phyloP scores from a whole-genome alignment of 768 basidiomycete species.

The Phallus indusiatus region DNA sequence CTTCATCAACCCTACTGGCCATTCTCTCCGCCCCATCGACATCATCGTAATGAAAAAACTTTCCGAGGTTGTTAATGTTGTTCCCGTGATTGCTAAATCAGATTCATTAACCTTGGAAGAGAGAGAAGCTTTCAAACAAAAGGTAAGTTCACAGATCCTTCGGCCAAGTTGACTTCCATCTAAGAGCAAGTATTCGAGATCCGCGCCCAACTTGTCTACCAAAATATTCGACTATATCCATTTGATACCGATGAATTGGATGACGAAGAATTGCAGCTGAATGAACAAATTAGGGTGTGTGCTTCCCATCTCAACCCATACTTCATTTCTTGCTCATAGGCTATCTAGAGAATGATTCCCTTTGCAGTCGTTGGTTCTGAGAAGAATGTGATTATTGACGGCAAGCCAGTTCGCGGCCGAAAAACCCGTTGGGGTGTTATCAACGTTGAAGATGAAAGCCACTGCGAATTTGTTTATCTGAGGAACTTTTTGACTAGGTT shows the following conservation, averaged over 20 bases:
- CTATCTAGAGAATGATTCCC: conserved; percentile 75
- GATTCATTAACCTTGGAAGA: conserved; percentile 93
- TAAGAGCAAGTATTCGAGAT: conserved; percentile 41
- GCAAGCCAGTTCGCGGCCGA: conserved; percentile 88
- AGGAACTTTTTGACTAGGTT: conserved; percentile 93
- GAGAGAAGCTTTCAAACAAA: conserved; percentile 85
- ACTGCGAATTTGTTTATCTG: conserved; percentile 97
- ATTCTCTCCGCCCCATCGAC: conserved; percentile 91
- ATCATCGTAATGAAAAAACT: conserved; percentile 99
- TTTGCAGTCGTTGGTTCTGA: conserved; percentile 99
- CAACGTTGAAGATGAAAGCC: conserved; percentile 91
- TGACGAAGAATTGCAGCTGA: conserved; percentile 84
- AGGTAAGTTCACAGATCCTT: conserved; percentile 37
- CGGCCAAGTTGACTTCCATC: background rate
- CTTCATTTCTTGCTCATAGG: background rate
- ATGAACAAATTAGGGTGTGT: conserved; percentile 81
- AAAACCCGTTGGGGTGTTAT: conserved; percentile 99
- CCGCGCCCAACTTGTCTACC: conserved; percentile 80
- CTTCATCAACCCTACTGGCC: conserved; percentile 99
- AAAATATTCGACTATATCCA: conserved; percentile 92
- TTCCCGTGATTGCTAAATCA: conserved; percentile 98
- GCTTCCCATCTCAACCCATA: background rate
- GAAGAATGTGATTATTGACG: conserved; percentile 89
- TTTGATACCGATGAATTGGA: conserved; percentile 96
- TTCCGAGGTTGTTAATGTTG: conserved; percentile 97